These are phyloP conservation scores for Taphrina pruni DNA, from an alignment of 1,139 yeast species.

Conservation along the genomic window DNA sequence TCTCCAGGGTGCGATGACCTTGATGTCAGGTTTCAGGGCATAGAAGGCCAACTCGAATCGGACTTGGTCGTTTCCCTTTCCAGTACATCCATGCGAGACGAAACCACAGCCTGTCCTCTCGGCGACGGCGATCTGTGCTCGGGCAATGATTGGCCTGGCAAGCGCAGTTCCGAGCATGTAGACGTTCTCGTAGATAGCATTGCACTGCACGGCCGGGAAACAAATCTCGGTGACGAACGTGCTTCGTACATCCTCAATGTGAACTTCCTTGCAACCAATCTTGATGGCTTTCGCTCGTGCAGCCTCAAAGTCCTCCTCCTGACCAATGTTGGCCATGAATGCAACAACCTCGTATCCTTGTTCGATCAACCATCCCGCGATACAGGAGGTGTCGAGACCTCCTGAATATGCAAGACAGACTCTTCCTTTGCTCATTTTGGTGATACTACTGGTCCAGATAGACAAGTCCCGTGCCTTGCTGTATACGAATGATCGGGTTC, in stretches of 20 bases:
- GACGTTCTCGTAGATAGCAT: conserved; percentile 96
- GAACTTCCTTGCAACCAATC: conserved; percentile 95
- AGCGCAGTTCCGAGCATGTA: conserved; percentile 94
- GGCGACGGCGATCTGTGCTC: conserved; percentile 96
- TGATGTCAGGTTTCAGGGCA: conserved; percentile 95
- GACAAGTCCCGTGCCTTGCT: background rate
- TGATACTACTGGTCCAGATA: background rate
- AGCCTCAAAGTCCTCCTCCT: conserved; percentile 95
- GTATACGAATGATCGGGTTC: background rate
- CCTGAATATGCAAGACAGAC: conserved; percentile 93
- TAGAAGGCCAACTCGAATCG: conserved; percentile 96
- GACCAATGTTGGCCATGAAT: conserved; percentile 56
- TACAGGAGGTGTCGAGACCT: conserved; percentile 96
- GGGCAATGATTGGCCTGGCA: conserved; percentile 98
- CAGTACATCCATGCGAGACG: conserved; percentile 98
- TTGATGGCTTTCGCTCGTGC: conserved; percentile 95
- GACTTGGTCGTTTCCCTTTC: conserved; percentile 99
- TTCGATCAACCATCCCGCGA: conserved; percentile 96
- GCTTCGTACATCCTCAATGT: conserved; percentile 90
- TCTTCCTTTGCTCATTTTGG: conserved; percentile 37
- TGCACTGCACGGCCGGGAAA: conserved; percentile 95
- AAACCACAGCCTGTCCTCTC: conserved; percentile 98
- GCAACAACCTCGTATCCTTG: conserved; percentile 98
- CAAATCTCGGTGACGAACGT: conserved; percentile 88
- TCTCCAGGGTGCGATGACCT: conserved; percentile 99